A percentile compares a stretch with the other conserved stretches of the same genome.
phyloP scores from a whole-genome alignment of 2,329 filamentous ascomycete species.

The Aspergillus unguis region DNA sequence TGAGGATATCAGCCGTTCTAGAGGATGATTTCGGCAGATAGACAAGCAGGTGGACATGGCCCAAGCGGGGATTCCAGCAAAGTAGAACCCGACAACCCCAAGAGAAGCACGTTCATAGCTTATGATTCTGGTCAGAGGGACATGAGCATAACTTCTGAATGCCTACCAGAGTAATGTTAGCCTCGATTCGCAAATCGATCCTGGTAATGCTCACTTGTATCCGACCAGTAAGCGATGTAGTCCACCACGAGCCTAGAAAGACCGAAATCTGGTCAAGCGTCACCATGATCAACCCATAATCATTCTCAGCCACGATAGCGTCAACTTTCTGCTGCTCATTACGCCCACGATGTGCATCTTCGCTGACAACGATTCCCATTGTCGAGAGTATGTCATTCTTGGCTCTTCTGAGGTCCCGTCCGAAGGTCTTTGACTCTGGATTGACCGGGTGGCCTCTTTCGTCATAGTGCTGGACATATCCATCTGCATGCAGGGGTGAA shows the following conservation, averaged over 20 bases:
- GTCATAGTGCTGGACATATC: conserved; percentile 49
- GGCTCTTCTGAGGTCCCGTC: conserved; percentile 43
- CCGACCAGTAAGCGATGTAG: conserved; percentile 35
- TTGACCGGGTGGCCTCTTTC: conserved; percentile 48
- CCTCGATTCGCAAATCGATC: too few species aligned
- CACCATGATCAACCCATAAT: conserved; percentile 42
- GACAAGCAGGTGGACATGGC: conserved; percentile 35
- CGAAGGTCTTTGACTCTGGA: conserved; percentile 38
- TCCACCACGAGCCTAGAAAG: conserved; percentile 44
- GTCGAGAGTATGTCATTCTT: conserved; percentile 51
- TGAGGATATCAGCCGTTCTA: conserved; percentile 33
- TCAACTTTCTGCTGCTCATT: conserved; percentile 40
- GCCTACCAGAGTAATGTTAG: conserved; percentile 27
- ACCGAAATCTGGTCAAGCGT: conserved; percentile 41
- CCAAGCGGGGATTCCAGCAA: conserved; percentile 42
- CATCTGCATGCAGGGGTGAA: conserved; percentile 34
- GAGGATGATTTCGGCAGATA: conserved; percentile 37
- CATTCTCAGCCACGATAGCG: conserved; percentile 41
- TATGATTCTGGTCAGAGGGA: conserved; percentile 37
- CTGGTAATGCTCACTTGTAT: conserved; percentile 33
- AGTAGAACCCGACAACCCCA: conserved; percentile 38
- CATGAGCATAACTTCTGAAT: conserved; percentile 36
- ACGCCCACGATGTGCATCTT: conserved; percentile 35
- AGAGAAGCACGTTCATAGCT: conserved; percentile 33
- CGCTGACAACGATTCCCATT: conserved; percentile 48